phyloP scores from a whole-genome alignment of 78 protist species.

The Pelomyxa schiedti region DNA sequence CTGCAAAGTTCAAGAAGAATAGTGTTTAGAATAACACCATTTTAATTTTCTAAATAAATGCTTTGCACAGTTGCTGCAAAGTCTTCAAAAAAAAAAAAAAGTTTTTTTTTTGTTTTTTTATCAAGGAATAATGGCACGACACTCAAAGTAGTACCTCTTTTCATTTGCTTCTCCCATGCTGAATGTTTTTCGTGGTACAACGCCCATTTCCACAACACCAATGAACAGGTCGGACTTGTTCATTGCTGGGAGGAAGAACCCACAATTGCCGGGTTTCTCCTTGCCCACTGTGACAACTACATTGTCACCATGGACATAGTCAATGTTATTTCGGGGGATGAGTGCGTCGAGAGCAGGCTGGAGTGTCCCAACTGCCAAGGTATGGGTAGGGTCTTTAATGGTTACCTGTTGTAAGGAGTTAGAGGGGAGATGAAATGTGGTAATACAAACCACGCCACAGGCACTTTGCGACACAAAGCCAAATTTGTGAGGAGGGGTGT shows the following conservation, averaged over 20 bases:
- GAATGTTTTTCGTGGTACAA: neutral
- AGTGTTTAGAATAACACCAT: too few species aligned
- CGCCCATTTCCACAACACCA: neutral
- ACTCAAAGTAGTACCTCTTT: neutral
- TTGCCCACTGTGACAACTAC: neutral
- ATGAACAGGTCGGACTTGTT: neutral
- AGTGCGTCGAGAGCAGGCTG: neutral
- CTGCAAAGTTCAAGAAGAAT: slow-evolving; percentile 15
- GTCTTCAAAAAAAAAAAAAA: too few species aligned
- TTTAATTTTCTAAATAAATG: too few species aligned
- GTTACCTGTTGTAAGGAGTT: too few species aligned
- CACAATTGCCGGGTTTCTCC: neutral
- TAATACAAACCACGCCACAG: neutral
- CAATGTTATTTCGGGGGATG: neutral
- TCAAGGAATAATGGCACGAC: neutral
- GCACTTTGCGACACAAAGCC: neutral
- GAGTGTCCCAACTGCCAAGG: neutral
- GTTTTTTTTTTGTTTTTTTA: too few species aligned
- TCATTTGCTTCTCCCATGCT: neutral
- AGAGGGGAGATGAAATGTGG: too few species aligned
- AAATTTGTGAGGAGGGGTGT: neutral
- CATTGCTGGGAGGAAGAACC: neutral
- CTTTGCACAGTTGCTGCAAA: too few species aligned
- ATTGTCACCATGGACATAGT: neutral
- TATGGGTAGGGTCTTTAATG: neutral